Base-by-base conservation (phyloP, 78 protist genomes). In the Ministeria vibrans region DNA sequence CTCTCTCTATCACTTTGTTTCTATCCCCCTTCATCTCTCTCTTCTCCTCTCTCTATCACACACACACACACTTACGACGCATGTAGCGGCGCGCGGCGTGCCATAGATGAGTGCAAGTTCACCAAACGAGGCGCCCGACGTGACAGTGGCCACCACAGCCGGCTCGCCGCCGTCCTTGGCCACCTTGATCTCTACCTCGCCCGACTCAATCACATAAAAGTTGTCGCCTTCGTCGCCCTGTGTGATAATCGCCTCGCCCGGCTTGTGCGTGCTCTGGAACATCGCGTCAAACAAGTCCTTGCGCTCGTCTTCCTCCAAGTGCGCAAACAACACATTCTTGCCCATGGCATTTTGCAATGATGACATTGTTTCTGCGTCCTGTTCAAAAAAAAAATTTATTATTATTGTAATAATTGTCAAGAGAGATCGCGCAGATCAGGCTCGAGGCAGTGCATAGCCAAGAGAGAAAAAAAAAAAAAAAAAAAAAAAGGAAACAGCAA, bases 151-250 rank as follows among this genome's bases (percentile, higher is more conserved):
- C 28, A 80, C 78, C 78, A 42, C n/a, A 15, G 15, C 11, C 36
- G 73, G 44, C 44, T 64, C 63, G 42, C 23, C 46, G 41, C 53
- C 75, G 22, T 28, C 49, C 23, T 20, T 25, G 42, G 34, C 30
- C 51, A 49, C 62, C 64, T 39, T 80, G 43, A 89, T 79, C n/a
- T 86, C 92, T 13, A 87, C 85, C 27, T 32, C 49, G 42, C 95
- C 95, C 0, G 38, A 0, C 28, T 87, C 91, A 15, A 93, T 41
- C 27, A 93, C 89, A 79, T 88, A 94, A 64, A 91, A 94, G 72
- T 83, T 71, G 73, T 94, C 97, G 30, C 97, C 97, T 75, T 86
- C 86, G 28, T 91, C 97, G 36, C 87, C 94, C 77, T 91, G 94
- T 66, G 30, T 42, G 46, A 92, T 92, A 49, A 92, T 83, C 11